Evolutionary conservation across 768 basidiomycete genomes (phyloP), one percentile per base, ranked within the genome.

Genomic region (Suillus alpinus): DNA sequence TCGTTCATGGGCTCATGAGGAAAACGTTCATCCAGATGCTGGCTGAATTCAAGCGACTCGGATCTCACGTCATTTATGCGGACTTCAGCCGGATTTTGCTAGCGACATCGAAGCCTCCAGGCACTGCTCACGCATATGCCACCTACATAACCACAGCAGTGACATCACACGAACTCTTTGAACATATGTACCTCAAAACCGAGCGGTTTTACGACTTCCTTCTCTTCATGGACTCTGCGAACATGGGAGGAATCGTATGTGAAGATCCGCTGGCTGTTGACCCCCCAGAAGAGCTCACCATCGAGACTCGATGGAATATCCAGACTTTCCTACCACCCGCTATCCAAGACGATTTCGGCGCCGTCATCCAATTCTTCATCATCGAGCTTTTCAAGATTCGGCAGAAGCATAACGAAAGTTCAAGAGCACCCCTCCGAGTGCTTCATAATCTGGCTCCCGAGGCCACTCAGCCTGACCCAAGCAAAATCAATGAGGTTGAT

Each of bases 1-100:
- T 99, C 74, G 78, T 98, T 9, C 90, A 95, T 66, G 92, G 94
- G 14, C 83, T 98, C 51, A 99, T 99, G 97, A 87, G 92, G 62
- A 98, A 99, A 78, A 95, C 92, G 0, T 98, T 98, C 77, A 91
- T 97, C 59, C 97, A 98, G 75, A 81, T 99, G 64, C 82, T 98
- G 23, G 95, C 96, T 14, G 97, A 99, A 73, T 95, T 98, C 78
- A 94, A 91, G 67, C 86, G 97, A 18, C 82, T 99, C 1, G 97
- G 97, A 1, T 95, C 95, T 0, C 87, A 92, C 58, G 88, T 98
- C 59, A 84, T 98, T 34, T 94, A 95, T 63, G 96, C 95, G 29
- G 94, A 98, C 73, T 95, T 98, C 73, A 87, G 91, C 62, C 86
- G 86, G 10, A 87, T 99, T 65, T 80, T 97, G 47, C 86, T 99